Conservation (phyloP, 2,329 filamentous ascomycete species). For the Amauroascus niger region DNA sequence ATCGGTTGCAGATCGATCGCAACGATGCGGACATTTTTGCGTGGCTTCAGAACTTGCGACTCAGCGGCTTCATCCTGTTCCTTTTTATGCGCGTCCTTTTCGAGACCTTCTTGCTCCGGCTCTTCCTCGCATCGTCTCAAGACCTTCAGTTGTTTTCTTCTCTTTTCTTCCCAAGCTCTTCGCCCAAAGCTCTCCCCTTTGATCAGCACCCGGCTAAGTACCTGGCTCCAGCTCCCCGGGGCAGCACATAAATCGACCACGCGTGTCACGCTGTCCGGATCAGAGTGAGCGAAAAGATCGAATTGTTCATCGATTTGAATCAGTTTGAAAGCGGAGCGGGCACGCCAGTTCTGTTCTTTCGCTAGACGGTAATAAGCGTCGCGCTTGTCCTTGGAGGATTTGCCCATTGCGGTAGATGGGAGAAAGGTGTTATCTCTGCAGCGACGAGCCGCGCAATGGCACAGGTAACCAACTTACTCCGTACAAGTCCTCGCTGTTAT, state of each 20-base stretch:
- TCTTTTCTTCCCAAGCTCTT: constrained; percentile 75
- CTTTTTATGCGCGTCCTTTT: constrained; percentile 20
- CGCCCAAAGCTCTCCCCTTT: constrained; percentile 86
- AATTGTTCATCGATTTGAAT: constrained; percentile 95
- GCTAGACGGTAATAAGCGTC: constrained; percentile 96
- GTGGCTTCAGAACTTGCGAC: constrained; percentile 36
- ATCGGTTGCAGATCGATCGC: constrained; percentile 95
- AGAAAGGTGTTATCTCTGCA: neutral
- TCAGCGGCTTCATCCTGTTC: constrained; percentile 25
- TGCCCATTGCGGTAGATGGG: constrained; percentile 56
- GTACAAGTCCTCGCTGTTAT: neutral
- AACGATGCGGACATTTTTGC: constrained; percentile 80
- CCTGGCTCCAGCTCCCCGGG: constrained; percentile 94
- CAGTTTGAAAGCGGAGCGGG: constrained; percentile 91
- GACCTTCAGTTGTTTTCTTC: constrained; percentile 47
- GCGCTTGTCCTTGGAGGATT: constrained; percentile 97
- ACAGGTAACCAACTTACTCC: too few relatives aligned
- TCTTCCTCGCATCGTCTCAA: constrained; percentile 22
- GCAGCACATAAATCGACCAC: constrained; percentile 95
- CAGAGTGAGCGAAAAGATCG: constrained; percentile 64
- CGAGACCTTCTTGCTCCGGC: constrained; percentile 23
- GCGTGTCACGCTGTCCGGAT: constrained; percentile 62
- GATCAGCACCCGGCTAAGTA: constrained; percentile 84
- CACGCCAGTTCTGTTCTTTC: constrained; percentile 98
- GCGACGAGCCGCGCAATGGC: neutral